Evolutionary conservation across 225 moss, liverwort and hornwort genomes (phyloP), one percentile per base, ranked within the genome.

Genomic region (Pseudisothecium myosuroides): DNA sequence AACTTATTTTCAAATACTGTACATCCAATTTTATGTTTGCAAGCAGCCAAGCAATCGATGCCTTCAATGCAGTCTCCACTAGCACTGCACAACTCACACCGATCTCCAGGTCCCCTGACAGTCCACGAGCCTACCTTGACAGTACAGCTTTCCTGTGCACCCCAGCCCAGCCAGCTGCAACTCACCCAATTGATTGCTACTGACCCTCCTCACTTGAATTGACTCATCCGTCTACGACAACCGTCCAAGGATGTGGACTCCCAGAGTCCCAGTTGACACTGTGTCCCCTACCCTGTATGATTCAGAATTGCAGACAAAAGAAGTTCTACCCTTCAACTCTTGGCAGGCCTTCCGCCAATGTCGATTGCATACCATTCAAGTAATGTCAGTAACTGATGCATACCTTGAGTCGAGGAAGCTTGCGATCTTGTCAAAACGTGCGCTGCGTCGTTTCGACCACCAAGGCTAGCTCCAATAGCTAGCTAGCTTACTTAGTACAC

Each of bases 181-280:
- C 54, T 41, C 80, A 83, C 79, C 55, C 66, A 28, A 88, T 68
- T 84, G 89, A 92, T 90, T 92, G 88, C 88, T 73, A 15, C 90
- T 11, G 47, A 63, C 64, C 78, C 77, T 86, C 85, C 45, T 85
- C 82, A 19, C 81, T 83, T 80, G 63, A 62, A 62, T 73, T 73
- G 52, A 56, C 88, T 63, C 83, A 36, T 50, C 67, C 59, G 68
- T 13, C 84, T 62, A 74, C 43, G 36, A 52, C 64, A 59, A 36
- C 63, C 54, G 74, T 52, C 81, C 73, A 45, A 85, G 23, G 65
- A 64, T 71, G 58, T 71, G 45, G 41, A 62, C n/a, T 82, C 49
- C 34, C 32, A 31, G 49, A 64, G 12, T 81, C 22, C 41, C 76
- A 43, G 11, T 85, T 67, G 56, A 71, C 82, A n/a, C 72, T 55